Conservation (phyloP, 768 basidiomycete genomes). For the Leccinum subgranulosum region DNA sequence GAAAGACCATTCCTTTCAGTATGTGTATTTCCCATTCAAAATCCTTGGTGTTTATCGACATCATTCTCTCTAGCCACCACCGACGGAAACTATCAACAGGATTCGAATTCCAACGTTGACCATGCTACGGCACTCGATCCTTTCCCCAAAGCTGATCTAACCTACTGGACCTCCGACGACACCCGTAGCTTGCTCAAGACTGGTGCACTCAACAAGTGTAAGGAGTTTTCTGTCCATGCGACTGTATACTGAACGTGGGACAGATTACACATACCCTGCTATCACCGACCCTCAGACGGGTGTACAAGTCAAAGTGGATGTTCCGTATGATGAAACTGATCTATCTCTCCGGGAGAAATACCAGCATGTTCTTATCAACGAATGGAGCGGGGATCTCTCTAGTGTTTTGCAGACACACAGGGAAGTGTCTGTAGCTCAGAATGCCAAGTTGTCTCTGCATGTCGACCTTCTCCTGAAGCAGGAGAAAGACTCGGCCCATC, state of each 20-base stretch:
- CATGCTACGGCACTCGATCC: constrained; percentile 4
- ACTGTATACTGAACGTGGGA: background rate
- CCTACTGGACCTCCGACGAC: constrained; percentile 17
- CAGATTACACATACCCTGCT: constrained; percentile 21
- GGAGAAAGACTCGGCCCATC: background rate
- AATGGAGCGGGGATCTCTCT: constrained; percentile 1
- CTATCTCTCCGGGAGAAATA: constrained; percentile 3
- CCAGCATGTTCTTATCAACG: background rate
- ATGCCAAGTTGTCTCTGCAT: background rate
- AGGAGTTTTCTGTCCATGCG: background rate
- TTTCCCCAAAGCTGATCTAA: constrained; percentile 6
- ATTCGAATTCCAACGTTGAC: background rate
- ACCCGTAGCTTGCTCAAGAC: constrained; percentile 5
- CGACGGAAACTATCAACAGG: constrained; percentile 1
- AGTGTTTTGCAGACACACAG: background rate
- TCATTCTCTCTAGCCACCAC: background rate
- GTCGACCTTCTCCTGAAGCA: constrained; percentile 5
- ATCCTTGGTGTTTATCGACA: background rate
- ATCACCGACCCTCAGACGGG: constrained; percentile 9
- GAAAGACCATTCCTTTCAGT: constrained; percentile 6
- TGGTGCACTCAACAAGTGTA: constrained; percentile 3
- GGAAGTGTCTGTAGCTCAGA: background rate
- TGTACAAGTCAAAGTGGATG: constrained; percentile 11
- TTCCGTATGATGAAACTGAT: constrained; percentile 6
- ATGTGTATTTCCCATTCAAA: background rate